Percentiles rank a stretch among this genome's conserved stretches.
Evolutionary conservation across 805 yeast genomes (phyloP).

Genomic region (Wickerhamomyces chambardii): DNA sequence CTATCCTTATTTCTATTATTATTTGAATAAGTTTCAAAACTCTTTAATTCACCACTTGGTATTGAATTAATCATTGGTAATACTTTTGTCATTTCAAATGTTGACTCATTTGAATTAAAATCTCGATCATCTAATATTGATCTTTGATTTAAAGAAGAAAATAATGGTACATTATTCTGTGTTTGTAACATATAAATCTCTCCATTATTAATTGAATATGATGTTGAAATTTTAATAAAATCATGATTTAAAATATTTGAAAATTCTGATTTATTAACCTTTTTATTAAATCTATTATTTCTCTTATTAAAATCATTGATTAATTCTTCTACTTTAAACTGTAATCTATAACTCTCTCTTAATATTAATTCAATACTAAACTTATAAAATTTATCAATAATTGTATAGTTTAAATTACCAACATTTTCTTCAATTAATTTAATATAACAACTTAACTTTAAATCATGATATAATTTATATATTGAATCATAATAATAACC

Average conservation of each 20-base stretch:
- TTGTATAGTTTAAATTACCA: constrained; percentile 38
- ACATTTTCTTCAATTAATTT: constrained; percentile 36
- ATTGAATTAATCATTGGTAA: constrained; percentile 33
- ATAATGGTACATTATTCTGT: constrained; percentile 64
- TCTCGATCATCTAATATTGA: constrained; percentile 70
- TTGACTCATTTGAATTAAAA: constrained; percentile 10
- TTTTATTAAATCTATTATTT: constrained; percentile 5
- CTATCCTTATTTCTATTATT: too few relatives aligned
- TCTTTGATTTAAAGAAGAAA: constrained; percentile 61
- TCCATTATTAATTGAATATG: constrained; percentile 42
- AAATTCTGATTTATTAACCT: constrained; percentile 17
- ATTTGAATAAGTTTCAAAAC: constrained; percentile 2
- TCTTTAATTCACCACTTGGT: constrained; percentile 4
- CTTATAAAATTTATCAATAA: constrained; percentile 55
- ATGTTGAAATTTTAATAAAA: constrained; percentile 48
- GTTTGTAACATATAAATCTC: constrained; percentile 58
- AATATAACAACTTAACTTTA: constrained; percentile 45
- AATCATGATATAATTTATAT: constrained; percentile 57
- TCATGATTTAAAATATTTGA: constrained; percentile 39
- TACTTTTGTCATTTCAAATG: constrained; percentile 57
- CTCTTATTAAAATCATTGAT: constrained; percentile 7
- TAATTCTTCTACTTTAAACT: constrained; percentile 16
- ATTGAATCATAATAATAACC: constrained; percentile 29
- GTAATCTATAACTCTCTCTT: constrained; percentile 46
- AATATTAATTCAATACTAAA: constrained; percentile 53